Percentiles rank a stretch among this genome's conserved stretches.
Conservation (phyloP, 2,329 filamentous ascomycete genomes). For the Pseudopyrenochaeta lycopersici region DNA sequence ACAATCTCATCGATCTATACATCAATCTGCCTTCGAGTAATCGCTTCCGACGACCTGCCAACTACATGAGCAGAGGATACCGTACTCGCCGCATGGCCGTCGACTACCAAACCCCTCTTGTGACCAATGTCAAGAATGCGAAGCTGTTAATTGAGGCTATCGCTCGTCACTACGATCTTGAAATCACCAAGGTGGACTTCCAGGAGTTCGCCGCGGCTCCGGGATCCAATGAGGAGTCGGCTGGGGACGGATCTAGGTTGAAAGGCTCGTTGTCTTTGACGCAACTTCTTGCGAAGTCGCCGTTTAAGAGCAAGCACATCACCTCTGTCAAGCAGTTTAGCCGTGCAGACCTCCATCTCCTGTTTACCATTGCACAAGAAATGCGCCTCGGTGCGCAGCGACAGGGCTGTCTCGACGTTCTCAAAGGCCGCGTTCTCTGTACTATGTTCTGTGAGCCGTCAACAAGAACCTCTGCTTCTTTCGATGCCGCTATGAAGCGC, state of each 20-base stretch:
- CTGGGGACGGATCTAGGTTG: constrained; percentile 60
- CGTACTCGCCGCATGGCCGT: constrained; percentile 97
- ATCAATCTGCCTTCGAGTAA: constrained; percentile 99
- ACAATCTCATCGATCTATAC: constrained; percentile 98
- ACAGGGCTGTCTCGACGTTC: constrained; percentile 85
- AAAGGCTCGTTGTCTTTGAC: constrained; percentile 68
- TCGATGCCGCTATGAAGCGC: constrained; percentile 98
- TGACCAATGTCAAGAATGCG: constrained; percentile 99
- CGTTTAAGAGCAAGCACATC: constrained; percentile 90
- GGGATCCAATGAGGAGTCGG: constrained; percentile 39
- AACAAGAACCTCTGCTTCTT: constrained; percentile 92
- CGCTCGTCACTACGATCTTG: constrained; percentile 84
- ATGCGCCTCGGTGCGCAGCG: constrained; percentile 96
- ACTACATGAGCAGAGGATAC: constrained; percentile 98
- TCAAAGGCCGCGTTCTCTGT: constrained; percentile 86
- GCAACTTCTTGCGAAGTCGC: constrained; percentile 78
- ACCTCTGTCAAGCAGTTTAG: constrained; percentile 91
- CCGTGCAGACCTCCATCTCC: constrained; percentile 84
- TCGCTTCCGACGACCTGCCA: constrained; percentile 93
- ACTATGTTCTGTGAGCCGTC: constrained; percentile 98
- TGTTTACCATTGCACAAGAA: constrained; percentile 97
- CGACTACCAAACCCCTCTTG: constrained; percentile 94
- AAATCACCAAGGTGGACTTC: constrained; percentile 84
- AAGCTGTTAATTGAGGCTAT: constrained; percentile 97
- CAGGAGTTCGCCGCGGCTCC: constrained; percentile 74